Evolutionary conservation across 2,329 filamentous ascomycete genomes (phyloP), one percentile per base, ranked within the genome.

Genomic region (Amauroascus niger): DNA sequence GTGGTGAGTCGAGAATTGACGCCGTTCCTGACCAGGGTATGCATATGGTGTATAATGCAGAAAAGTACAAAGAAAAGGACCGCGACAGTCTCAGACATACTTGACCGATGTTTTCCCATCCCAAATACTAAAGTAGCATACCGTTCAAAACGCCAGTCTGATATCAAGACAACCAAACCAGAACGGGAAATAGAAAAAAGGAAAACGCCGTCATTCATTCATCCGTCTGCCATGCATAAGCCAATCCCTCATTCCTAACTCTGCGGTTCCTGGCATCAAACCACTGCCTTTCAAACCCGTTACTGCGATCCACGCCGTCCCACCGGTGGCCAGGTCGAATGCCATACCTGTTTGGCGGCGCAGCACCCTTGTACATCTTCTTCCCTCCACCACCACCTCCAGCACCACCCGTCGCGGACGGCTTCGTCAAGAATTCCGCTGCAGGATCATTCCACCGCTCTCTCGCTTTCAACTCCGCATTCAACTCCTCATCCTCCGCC

Each of bases 171-270:
- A 30, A 30, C 4, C 9, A 35, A 35, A 35, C 6, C 6, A 39
- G 18, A 39, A 16, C 16, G n/a, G 14, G 14, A 39, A 14, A 16
- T 6, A 14, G 18, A 16, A 39, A 39, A n/a, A 18, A 6, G 18
- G 24, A 24, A 41, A 20, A 41, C 4, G 11, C 39, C 9, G 18
- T 24, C 18, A 41, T 51, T n/a, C 78, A 93, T 69, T 89, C 87
- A 72, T 96, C 93, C 85, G 94, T 93, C 75, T 96, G 88, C 93
- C 91, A 98, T 30, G 86, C 82, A 69, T 96, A 97, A 63, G 91
- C 83, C 64, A 97, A 69, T 30, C 84, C 84, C 69, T 87, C 86
- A 62, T 86, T 82, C 66, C 89, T 82, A 63, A 83, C 82, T 61
- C 80, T 80, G 61, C 82, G 76, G 68, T 96, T 96, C 60, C 90